Conservation (phyloP, 1,284 basidiomycete genomes). For the Mycosarcoma mackinlayi region DNA sequence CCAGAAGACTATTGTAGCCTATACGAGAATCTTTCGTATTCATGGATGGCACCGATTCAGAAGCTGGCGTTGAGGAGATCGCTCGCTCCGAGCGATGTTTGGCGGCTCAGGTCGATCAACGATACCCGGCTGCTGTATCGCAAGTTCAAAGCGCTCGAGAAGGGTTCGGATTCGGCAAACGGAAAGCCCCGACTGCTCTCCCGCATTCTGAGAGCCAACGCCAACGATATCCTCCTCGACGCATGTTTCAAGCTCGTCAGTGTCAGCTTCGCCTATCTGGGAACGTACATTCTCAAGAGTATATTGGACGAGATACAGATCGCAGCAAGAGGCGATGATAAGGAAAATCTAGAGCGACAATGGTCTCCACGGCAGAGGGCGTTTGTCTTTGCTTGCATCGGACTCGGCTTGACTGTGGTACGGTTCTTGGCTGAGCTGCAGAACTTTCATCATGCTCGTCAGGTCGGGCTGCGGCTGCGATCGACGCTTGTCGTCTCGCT, state of each 20-base stretch:
- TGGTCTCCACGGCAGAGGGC: constrained; percentile 55
- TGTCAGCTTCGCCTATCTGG: constrained; percentile 57
- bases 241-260: constrained; percentile 52
- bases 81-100: constrained; percentile 52
- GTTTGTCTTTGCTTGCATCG: constrained; percentile 46
- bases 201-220: constrained; percentile 49
- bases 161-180: background rate
- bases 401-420: constrained; percentile 45
- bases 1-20: constrained; percentile 58
- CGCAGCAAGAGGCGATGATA: constrained; percentile 16
- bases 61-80: constrained; percentile 42
- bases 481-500: constrained; percentile 61
- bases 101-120: constrained; percentile 55
- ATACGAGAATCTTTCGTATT: constrained; percentile 48
- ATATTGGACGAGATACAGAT: constrained; percentile 49
- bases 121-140: constrained; percentile 47
- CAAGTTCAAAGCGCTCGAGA: constrained; percentile 37
- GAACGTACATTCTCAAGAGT: constrained; percentile 49
- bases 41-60: constrained; percentile 59
- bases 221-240: constrained; percentile 55
- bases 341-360: background rate
- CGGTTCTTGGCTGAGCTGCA: constrained; percentile 54
- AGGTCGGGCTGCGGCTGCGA: constrained; percentile 64
- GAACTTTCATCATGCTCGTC: constrained; percentile 65
- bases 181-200: constrained; percentile 25